Conservation (phyloP, 352 stramenopile genomes). For the Phytophthora citricola region DNA sequence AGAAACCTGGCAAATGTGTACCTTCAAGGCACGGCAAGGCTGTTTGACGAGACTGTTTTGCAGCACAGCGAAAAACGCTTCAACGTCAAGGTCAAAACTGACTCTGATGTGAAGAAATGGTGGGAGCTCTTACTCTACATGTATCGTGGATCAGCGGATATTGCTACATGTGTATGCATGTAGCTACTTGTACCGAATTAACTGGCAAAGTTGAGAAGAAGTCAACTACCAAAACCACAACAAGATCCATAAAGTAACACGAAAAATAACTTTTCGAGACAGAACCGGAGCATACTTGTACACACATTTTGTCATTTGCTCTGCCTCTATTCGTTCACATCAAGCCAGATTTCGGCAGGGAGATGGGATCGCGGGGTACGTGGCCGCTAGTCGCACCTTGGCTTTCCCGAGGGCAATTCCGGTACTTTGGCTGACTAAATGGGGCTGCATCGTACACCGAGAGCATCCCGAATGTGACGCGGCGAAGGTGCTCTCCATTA, state of each 20-base stretch:
- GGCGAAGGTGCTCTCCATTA: slow-evolving; percentile 7
- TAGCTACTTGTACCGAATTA: background rate
- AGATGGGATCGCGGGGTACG: slow-evolving; percentile 4
- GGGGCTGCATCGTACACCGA: background rate
- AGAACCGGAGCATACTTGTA: background rate
- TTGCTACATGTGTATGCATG: background rate
- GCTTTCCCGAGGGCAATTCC: slow-evolving; percentile 2
- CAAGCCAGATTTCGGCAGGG: slow-evolving; percentile 3
- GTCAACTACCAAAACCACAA: background rate
- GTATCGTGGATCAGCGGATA: too few species aligned
- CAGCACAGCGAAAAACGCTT: slow-evolving; percentile 3
- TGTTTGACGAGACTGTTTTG: slow-evolving; percentile 3
- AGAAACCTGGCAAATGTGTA: background rate
- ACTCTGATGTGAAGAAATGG: slow-evolving; percentile 13
- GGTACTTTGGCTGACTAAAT: slow-evolving; percentile 13
- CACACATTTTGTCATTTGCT: slow-evolving; percentile 1
- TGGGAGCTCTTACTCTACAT: background rate
- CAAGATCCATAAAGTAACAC: background rate
- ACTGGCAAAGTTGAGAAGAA: background rate
- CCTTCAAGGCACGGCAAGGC: background rate
- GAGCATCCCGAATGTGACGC: slow-evolving; percentile 26
- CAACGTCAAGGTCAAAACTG: background rate
- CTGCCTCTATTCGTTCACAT: slow-evolving; percentile 24
- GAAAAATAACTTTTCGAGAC: background rate
- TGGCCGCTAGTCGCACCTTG: slow-evolving; percentile 8